Base-by-base conservation (phyloP, 1,284 basidiomycete genomes). In the Albatrellus sp. region DNA sequence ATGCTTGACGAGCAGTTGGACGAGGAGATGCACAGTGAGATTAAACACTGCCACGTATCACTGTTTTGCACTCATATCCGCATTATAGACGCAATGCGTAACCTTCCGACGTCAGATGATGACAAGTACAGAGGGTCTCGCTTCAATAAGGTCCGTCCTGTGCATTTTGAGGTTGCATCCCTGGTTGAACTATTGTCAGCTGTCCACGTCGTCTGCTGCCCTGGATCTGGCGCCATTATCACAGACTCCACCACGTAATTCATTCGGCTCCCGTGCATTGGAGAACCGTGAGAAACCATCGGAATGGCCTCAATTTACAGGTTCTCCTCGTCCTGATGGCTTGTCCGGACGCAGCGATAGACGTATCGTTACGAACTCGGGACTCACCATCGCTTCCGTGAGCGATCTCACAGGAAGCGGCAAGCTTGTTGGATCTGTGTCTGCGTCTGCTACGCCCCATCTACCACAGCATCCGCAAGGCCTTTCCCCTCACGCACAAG, bases 291-390 rank as follows among this genome's bases (percentile, higher is more conserved):
- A 83, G 56, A 88, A 88, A 59, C 72, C 83, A 1, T 90, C 90
- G 2, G 91, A 97, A 60, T 97, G 93, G 93, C 88, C 91, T 37
- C 88, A 87, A 58, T 96, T 91, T 62, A 71, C 75, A 44, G 73
- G 75, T 44, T 69, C 70, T 40, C 65, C 73, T 45, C 74, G 79
- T 57, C 70, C 75, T 44, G 82, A 83, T 39, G 65, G 68, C 20
- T 56, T 75, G 41, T 60, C 61, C 44, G 63, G 67, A 36, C 74
- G 79, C 46, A 58, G 64, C 32, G 79, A 82, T 44, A 74, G 80
- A 50, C 76, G 80, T 40, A 77, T 68, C 17, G 77, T 79, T 37
- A 84, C 82, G 2, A 85, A 82, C 57, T 80, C 83, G n/a, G 75
- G 73, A 46, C 60, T 85, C 55, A 74, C 69, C 10, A 59, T 43